phyloP scores from a whole-genome alignment of 345 rosid species.

The Atalantia buxifolia region DNA sequence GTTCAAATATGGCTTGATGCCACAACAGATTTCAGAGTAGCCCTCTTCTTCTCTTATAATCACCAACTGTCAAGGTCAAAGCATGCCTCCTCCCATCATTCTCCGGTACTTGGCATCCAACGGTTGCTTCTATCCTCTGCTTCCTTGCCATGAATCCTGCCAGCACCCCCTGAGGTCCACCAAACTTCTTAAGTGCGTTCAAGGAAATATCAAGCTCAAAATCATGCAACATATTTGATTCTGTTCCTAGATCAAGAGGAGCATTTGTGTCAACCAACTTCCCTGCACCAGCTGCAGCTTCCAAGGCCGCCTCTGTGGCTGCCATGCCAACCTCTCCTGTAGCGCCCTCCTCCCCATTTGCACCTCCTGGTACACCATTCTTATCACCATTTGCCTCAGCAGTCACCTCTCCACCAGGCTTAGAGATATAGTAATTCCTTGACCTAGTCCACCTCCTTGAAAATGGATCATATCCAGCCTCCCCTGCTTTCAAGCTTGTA shows the following conservation, averaged over 20 bases:
- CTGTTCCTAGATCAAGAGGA: slow-evolving; percentile 85
- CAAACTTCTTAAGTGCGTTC: slow-evolving; percentile 58
- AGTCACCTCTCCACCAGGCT: slow-evolving; percentile 33
- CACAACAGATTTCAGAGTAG: slow-evolving; percentile 56
- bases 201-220: slow-evolving; percentile 79
- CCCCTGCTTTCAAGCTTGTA: slow-evolving; percentile 81
- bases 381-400: slow-evolving; percentile 30
- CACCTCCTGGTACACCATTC: slow-evolving; percentile 24
- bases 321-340: slow-evolving; percentile 41
- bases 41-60: slow-evolving; percentile 98
- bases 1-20: background rate
- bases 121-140: slow-evolving; percentile 82
- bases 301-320: slow-evolving; percentile 77
- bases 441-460: slow-evolving; percentile 99
- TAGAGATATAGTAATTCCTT: slow-evolving; percentile 76
- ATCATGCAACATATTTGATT: slow-evolving; percentile 63
- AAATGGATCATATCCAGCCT: slow-evolving; percentile 98
- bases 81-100: slow-evolving; percentile 87
- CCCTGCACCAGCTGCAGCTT: slow-evolving; percentile 98
- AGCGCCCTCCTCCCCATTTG: slow-evolving; percentile 24
- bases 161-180: slow-evolving; percentile 81
- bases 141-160: slow-evolving; percentile 93
- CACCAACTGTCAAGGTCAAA: slow-evolving; percentile 87
- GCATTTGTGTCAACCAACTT: slow-evolving; percentile 91
- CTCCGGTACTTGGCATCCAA: slow-evolving; percentile 75